Evolutionary conservation across 83 land plant species (phyloP).

Genomic region (Thuja plicata): DNA sequence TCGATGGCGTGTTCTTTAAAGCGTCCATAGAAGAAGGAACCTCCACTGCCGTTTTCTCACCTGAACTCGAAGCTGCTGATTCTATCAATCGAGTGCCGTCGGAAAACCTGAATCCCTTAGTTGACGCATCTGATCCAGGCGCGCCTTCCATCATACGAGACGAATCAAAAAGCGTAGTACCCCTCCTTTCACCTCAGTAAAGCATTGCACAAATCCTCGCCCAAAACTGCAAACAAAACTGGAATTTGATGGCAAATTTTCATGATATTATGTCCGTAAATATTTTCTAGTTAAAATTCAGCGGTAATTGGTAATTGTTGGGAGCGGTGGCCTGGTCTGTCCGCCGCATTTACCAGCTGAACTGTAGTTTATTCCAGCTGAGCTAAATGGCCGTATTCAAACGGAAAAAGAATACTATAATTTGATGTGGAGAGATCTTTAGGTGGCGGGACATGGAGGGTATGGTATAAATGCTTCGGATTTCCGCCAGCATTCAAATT

Average conservation of each 20-base stretch:
- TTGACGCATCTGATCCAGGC: not conserved
- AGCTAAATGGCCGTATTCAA: not conserved
- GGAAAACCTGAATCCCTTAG: not conserved
- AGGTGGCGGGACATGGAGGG: not conserved
- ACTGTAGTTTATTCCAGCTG: not conserved
- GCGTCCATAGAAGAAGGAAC: slow-evolving; percentile 33
- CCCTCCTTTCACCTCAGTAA: not conserved
- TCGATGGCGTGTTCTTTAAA: slow-evolving; percentile 71
- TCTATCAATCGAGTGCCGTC: not conserved
- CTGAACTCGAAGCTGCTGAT: not conserved
- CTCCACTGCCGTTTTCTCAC: not conserved
- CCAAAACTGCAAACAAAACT: not conserved
- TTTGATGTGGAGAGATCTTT: not conserved
- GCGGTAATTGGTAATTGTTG: not conserved
- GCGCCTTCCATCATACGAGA: not conserved
- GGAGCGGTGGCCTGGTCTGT: not conserved
- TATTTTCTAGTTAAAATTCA: not conserved
- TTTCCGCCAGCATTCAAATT: not conserved
- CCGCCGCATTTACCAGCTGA: not conserved
- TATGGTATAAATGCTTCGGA: not conserved
- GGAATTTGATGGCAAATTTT: not conserved
- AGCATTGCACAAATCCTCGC: not conserved
- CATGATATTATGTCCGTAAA: not conserved
- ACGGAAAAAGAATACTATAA: not conserved
- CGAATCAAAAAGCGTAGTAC: not conserved